phyloP scores from a whole-genome alignment of 257 asterid species.

The Sherardia arvensis region DNA sequence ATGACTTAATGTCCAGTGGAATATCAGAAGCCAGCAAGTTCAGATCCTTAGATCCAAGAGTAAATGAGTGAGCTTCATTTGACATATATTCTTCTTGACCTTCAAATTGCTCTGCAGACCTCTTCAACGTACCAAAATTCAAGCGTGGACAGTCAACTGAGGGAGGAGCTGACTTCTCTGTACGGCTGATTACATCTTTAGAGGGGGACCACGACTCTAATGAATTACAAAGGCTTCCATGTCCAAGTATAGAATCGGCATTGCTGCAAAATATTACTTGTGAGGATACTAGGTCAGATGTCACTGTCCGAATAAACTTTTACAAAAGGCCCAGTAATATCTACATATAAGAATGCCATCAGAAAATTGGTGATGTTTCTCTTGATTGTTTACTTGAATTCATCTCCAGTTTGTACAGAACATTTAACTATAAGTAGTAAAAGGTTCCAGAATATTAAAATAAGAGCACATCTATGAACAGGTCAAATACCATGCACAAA shows the following conservation, averaged over 20 bases:
- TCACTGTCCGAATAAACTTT: slow-evolving; percentile 13
- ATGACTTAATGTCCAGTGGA: slow-evolving; percentile 46
- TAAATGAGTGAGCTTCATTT: slow-evolving; percentile 35
- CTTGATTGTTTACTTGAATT: neutral
- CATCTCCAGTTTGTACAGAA: neutral
- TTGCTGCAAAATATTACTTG: slow-evolving; percentile 78
- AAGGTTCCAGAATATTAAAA: neutral
- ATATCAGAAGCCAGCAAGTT: slow-evolving; percentile 29
- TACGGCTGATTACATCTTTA: slow-evolving; percentile 47
- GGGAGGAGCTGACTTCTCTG: slow-evolving; percentile 31
- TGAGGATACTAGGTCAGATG: slow-evolving; percentile 59
- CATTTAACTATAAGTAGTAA: neutral
- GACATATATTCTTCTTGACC: slow-evolving; percentile 34
- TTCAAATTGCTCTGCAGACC: slow-evolving; percentile 31
- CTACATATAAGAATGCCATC: neutral
- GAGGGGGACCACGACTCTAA: slow-evolving; percentile 76
- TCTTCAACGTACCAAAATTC: slow-evolving; percentile 29
- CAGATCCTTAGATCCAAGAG: slow-evolving; percentile 29
- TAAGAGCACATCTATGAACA: neutral
- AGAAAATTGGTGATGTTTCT: neutral
- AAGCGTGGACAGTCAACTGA: slow-evolving; percentile 51
- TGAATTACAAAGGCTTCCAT: slow-evolving; percentile 36
- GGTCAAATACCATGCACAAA: neutral
- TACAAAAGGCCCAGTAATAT: neutral
- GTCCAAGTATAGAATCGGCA: slow-evolving; percentile 58